Evolutionary conservation across 2,329 filamentous ascomycete species (phyloP).

Genomic region (Ophiosphaerella herpotricha): DNA sequence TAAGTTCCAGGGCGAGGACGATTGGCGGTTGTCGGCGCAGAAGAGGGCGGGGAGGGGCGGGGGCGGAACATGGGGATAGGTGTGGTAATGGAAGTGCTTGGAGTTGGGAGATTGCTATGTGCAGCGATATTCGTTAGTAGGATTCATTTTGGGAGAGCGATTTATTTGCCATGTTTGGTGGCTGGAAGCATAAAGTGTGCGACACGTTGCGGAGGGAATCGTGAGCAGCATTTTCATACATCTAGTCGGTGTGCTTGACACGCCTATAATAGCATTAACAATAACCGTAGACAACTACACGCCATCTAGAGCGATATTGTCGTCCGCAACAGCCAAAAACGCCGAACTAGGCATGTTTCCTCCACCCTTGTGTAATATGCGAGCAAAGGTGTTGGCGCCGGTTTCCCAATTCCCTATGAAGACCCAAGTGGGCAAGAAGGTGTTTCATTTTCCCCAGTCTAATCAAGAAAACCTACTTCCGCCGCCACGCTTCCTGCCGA

Average conservation of each 20-base stretch:
- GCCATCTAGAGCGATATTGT: background rate
- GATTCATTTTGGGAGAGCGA: no score
- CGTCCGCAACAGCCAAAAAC: background rate
- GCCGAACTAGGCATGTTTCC: background rate
- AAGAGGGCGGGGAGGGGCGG: conserved; percentile 81
- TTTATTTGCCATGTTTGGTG: no score
- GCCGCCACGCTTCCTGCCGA: conserved; percentile 11
- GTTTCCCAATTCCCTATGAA: conserved; percentile 1
- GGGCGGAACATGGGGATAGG: conserved; percentile 88
- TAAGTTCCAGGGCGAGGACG: conserved; percentile 87
- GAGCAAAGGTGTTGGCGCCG: background rate
- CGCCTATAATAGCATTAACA: conserved; percentile 10
- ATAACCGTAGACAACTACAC: background rate
- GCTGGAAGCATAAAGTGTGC: no score
- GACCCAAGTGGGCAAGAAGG: conserved; percentile 5
- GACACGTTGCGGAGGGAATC: no score
- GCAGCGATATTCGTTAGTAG: background rate
- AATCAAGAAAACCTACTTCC: conserved; percentile 8
- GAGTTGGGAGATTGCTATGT: background rate
- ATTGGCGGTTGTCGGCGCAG: conserved; percentile 92
- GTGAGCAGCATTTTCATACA: conserved; percentile 4
- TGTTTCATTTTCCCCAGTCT: conserved; percentile 1
- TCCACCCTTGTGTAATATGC: background rate
- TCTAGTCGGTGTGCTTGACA: conserved; percentile 3
- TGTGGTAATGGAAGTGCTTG: background rate